Conservation (phyloP, 495 filamentous ascomycete species). For the Saxophila tyrrhenica region DNA sequence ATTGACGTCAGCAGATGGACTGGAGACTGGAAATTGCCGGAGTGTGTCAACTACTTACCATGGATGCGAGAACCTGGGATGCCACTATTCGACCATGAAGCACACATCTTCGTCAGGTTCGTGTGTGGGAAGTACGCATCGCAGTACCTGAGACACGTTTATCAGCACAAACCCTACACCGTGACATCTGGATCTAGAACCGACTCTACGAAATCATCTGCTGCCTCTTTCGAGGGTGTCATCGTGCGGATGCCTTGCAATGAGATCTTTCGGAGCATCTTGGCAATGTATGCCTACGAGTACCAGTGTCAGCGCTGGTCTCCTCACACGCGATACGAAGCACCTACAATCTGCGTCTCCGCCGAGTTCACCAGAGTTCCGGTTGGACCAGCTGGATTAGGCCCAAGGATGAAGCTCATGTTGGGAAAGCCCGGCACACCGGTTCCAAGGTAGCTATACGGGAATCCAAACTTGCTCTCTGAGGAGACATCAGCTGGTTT, state of each 20-base stretch:
- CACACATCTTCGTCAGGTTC: conserved; percentile 52
- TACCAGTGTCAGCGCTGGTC: no score
- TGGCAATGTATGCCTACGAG: conserved; percentile 49
- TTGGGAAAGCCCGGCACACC: conserved; percentile 57
- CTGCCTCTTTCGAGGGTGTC: conserved; percentile 38
- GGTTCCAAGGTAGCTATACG: conserved; percentile 53
- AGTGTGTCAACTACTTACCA: no score
- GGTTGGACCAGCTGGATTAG: conserved; percentile 38
- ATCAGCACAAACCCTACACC: no score
- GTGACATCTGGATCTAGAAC: neutral
- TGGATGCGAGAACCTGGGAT: conserved; percentile 45
- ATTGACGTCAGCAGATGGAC: neutral
- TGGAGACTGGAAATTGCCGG: no score
- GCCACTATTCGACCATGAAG: conserved; percentile 60
- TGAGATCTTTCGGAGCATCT: conserved; percentile 51
- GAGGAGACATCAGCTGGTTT: conserved; percentile 20
- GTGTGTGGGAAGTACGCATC: conserved; percentile 52
- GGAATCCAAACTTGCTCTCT: conserved; percentile 43
- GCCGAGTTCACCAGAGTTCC: conserved; percentile 42
- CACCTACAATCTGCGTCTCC: conserved; percentile 32
- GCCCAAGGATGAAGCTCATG: conserved; percentile 43
- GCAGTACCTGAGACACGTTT: conserved; percentile 32
- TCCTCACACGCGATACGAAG: no score
- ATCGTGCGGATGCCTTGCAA: conserved; percentile 54
- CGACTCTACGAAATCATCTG: conserved; percentile 48